Conservation (phyloP, 1,284 basidiomycete species). For the Schizophyllum commune region DNA sequence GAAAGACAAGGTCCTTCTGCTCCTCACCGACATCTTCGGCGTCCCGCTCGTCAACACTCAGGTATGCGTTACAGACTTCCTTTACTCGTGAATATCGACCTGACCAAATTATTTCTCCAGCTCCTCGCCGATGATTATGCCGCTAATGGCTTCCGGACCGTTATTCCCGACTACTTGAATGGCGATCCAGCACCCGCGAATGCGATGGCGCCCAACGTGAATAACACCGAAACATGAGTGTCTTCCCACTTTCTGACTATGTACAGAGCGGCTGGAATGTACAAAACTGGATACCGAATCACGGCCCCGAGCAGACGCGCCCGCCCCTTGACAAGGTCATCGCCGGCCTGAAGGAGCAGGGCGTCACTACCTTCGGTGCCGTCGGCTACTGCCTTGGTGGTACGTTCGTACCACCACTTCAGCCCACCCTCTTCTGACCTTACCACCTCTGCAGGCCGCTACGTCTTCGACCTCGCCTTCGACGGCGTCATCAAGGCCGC, state of each 20-base stretch:
- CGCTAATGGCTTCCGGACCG: conserved; percentile 55
- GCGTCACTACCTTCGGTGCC: conserved; percentile 50
- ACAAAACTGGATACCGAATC: conserved; percentile 39
- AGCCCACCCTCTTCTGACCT: not conserved
- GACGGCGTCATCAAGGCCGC: conserved; percentile 48
- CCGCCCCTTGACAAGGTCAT: conserved; percentile 51
- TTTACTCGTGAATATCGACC: not conserved
- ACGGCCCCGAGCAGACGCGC: conserved; percentile 37
- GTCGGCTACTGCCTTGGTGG: conserved; percentile 71
- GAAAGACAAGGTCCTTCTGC: conserved; percentile 51
- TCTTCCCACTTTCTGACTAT: not conserved
- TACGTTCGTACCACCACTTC: not conserved
- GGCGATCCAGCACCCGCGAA: conserved; percentile 45
- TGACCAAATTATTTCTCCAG: conserved; percentile 20
- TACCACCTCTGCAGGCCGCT: not conserved
- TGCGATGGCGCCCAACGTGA: conserved; percentile 22
- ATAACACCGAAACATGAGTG: not conserved
- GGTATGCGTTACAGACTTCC: conserved; percentile 18
- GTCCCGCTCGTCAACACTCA: conserved; percentile 45
- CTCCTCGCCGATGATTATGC: conserved; percentile 69
- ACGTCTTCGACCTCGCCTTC: conserved; percentile 55
- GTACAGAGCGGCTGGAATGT: conserved; percentile 32
- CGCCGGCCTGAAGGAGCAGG: conserved; percentile 44
- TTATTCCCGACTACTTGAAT: conserved; percentile 52
- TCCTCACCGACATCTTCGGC: conserved; percentile 61